phyloP scores from a whole-genome alignment of 805 yeast genomes.

The Cyberlindnera sargentensis region DNA sequence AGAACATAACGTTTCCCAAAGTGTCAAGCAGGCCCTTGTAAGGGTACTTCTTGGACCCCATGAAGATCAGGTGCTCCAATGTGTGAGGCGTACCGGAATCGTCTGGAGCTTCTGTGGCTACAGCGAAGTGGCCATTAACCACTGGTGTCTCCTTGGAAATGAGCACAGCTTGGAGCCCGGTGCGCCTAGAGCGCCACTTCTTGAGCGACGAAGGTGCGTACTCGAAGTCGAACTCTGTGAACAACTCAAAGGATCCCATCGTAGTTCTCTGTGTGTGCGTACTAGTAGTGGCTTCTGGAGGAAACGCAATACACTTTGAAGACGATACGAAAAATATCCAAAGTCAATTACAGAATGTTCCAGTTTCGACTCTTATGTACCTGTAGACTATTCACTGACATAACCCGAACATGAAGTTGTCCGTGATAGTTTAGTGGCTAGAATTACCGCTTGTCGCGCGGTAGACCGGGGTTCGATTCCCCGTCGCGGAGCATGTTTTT shows the following conservation, averaged over 20 bases:
- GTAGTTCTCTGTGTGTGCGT: background rate
- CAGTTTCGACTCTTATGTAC: too few relatives aligned
- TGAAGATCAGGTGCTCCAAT: constrained; percentile 85
- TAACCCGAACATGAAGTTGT: background rate
- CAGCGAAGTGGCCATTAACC: constrained; percentile 91
- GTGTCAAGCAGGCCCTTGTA: constrained; percentile 88
- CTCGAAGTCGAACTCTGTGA: constrained; percentile 54
- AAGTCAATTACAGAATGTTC: too few relatives aligned
- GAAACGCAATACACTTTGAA: too few relatives aligned
- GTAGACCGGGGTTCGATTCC: constrained; percentile 23
- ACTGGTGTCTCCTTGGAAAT: constrained; percentile 79
- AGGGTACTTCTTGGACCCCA: constrained; percentile 88
- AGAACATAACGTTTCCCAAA: constrained; percentile 75
- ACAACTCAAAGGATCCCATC: constrained; percentile 28
- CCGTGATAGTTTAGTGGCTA: constrained; percentile 25
- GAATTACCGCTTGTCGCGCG: constrained; percentile 24
- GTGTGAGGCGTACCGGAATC: constrained; percentile 96
- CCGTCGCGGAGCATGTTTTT: constrained; percentile 19
- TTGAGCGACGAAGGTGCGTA: constrained; percentile 65
- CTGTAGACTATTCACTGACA: too few relatives aligned
- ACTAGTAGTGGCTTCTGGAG: too few relatives aligned
- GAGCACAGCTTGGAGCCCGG: constrained; percentile 77
- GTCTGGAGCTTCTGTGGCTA: constrained; percentile 83
- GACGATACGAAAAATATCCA: too few relatives aligned
- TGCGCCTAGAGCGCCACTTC: constrained; percentile 71